Evolutionary conservation across 352 stramenopile genomes (phyloP).

Genomic region (Globisporangium iwayamae): DNA sequence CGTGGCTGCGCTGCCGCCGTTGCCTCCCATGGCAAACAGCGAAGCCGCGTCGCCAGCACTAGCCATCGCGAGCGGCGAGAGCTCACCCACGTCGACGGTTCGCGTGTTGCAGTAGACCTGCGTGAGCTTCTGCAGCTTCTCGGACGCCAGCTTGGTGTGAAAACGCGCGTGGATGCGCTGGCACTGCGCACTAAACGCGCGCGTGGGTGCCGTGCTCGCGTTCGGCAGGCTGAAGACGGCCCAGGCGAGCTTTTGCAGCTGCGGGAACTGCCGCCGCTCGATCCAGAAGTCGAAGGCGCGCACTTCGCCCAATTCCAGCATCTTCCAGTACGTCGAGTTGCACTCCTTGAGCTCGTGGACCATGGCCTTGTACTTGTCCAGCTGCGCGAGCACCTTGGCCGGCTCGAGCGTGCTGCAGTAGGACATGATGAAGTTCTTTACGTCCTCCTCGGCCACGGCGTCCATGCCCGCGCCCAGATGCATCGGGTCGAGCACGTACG

Average conservation of each 20-base stretch:
- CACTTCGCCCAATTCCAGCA: slow-evolving; percentile 43
- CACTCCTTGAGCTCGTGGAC: slow-evolving; percentile 48
- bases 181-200: slow-evolving; percentile 33
- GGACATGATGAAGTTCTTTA: slow-evolving; percentile 42
- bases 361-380: slow-evolving; percentile 46
- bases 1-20: not conserved
- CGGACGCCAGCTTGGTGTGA: slow-evolving; percentile 26
- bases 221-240: slow-evolving; percentile 54
- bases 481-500: slow-evolving; percentile 56
- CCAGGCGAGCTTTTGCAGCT: slow-evolving; percentile 55
- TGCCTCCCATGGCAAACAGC: not conserved
- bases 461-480: slow-evolving; percentile 50
- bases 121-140: slow-evolving; percentile 57
- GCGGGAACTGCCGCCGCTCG: slow-evolving; percentile 50
- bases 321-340: slow-evolving; percentile 54
- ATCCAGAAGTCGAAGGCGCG: slow-evolving; percentile 56
- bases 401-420: slow-evolving; percentile 35
- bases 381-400: slow-evolving; percentile 43
- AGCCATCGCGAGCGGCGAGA: slow-evolving; percentile 1
- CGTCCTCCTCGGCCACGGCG: slow-evolving; percentile 35
- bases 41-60: not conserved
- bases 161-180: slow-evolving; percentile 42
- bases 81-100: slow-evolving; percentile 13
- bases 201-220: slow-evolving; percentile 29
- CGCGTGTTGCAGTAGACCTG: slow-evolving; percentile 61